Evolutionary conservation across 2,329 filamentous ascomycete species (phyloP), one percentile per base, ranked within the genome.

Genomic region (Colletotrichum navitas): DNA sequence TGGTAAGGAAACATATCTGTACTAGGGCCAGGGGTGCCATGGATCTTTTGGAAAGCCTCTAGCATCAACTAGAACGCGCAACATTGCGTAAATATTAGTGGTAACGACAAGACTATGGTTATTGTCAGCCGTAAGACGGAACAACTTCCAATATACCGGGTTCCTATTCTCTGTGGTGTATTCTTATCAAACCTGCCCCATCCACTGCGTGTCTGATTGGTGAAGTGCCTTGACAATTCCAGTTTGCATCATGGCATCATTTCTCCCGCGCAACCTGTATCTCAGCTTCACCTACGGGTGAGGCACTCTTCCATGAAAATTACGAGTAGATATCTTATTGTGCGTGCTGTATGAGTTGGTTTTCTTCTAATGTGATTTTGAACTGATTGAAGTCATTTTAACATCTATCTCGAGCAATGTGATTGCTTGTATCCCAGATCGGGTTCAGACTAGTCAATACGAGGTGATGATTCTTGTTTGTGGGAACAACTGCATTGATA

Each of bases 1-100:
- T 82, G 80, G 80, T 81, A 43, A 45, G 12, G 26, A 34, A 24
- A 24, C 4, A 61, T 16, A 2, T 6, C 8, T 24, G 7, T 6
- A 7, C 2, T 12, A 6, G 18, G 18, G 1, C 8, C 6, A 12
- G 29, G 5, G 18, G 11, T 14, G 4, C 32, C 18, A 21, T 12
- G 16, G n/a, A 14, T 43, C 29, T 11, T 21, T 34, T 11, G 8
- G 29, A n/a, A n/a, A 21, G 18, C 8, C 51, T 12, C 11, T 12
- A 2, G 16, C 32, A 3, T 14, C 18, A n/a, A 12, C 21, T 34
- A 2, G 3, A 4, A n/a, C 5, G 14, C 16, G 26, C 6, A 26
- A 14, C 12, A 8, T 24, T 29, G 5, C 5, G 16, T 2, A 18
- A 2, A 16, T 51, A 7, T 51, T 24, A 26, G n/a, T 16, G n/a